Conservation (phyloP, 2,329 filamentous ascomycete genomes). For the Fusarium staphyleae region DNA sequence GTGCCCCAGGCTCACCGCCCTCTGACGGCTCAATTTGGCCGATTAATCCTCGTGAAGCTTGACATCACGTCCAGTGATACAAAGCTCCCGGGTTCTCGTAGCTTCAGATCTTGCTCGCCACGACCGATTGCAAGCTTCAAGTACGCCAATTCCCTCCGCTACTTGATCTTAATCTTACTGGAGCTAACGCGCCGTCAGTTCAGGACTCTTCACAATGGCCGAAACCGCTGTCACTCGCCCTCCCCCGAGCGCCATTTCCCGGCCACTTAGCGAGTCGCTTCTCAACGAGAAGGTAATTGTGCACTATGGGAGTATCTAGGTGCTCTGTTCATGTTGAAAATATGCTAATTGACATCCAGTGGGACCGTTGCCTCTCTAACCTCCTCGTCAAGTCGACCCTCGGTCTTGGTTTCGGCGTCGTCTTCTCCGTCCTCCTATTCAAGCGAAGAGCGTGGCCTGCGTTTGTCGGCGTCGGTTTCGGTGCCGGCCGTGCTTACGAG, state of each 20-base stretch:
- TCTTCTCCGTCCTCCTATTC: conserved; percentile 98
- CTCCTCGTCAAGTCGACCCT: conserved; percentile 96
- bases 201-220: conserved; percentile 55
- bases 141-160: conserved; percentile 36
- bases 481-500: conserved; percentile 95
- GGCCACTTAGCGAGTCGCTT: conserved; percentile 95
- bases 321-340: not conserved
- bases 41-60: conserved; percentile 49
- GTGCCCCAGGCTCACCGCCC: conserved; percentile 51
- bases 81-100: conserved; percentile 42
- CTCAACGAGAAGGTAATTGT: conserved; percentile 93
- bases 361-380: conserved; percentile 98
- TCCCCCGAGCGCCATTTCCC: conserved; percentile 70
- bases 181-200: conserved; percentile 29
- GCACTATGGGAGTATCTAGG: not conserved
- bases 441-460: conserved; percentile 98
- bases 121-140: conserved; percentile 32
- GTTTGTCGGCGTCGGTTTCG: conserved; percentile 93
- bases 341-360: conserved; percentile 62
- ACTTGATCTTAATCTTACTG: conserved; percentile 6
- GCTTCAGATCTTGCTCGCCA: conserved; percentile 38
- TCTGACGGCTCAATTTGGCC: conserved; percentile 49
- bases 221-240: conserved; percentile 57
- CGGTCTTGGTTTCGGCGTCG: conserved; percentile 94
- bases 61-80: conserved; percentile 44